Conservation (phyloP, 768 basidiomycete genomes). For the Russula emetica region DNA sequence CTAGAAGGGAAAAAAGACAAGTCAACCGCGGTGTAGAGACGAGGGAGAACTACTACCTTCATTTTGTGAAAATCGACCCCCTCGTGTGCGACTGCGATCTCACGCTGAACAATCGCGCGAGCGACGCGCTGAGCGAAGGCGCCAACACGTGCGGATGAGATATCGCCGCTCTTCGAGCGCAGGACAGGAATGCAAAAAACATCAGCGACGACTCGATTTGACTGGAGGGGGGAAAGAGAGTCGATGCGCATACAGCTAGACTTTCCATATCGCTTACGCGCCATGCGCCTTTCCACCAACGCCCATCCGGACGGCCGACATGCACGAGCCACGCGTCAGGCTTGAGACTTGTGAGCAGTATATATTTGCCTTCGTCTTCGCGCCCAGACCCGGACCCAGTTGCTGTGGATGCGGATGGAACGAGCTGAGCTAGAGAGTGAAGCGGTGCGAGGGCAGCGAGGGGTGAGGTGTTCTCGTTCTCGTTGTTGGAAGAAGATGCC, state of each 20-base stretch:
- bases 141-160: conserved; percentile 1
- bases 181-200: too few relatives aligned
- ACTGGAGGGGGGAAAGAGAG: too few relatives aligned
- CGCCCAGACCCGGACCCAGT: not conserved
- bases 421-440: conserved; percentile 14
- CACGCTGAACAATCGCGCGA: conserved; percentile 1
- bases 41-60: conserved; percentile 5
- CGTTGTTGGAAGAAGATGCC: conserved; percentile 1
- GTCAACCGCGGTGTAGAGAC: not conserved
- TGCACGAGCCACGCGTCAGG: conserved; percentile 16
- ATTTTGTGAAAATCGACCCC: conserved; percentile 11
- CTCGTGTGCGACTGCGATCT: conserved; percentile 8
- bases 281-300: conserved; percentile 23
- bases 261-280: conserved; percentile 9
- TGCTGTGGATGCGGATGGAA: not conserved
- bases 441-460: conserved; percentile 18
- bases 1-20: not conserved
- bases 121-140: conserved; percentile 19
- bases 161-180: conserved; percentile 1
- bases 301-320: conserved; percentile 17
- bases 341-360: conserved; percentile 14
- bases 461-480: not conserved
- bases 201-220: not conserved
- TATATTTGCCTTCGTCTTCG: not conserved
- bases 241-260: conserved; percentile 3